Evolutionary conservation across 805 yeast genomes (phyloP), one percentile per base, ranked within the genome.

Genomic region (Teunomyces tritomae): DNA sequence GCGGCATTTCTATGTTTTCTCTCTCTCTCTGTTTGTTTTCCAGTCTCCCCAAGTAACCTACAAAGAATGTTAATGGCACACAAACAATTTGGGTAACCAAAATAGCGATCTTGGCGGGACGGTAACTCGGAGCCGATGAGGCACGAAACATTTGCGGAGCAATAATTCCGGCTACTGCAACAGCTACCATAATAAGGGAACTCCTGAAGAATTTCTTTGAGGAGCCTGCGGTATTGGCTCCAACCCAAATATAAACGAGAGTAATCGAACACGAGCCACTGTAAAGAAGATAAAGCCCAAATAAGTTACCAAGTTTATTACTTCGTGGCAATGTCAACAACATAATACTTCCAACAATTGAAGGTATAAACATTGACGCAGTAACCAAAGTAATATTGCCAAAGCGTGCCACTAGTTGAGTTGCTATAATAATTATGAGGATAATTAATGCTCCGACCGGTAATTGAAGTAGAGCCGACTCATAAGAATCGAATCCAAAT

Each of bases 81-180:
- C 74, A 72, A 0, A 72, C 74, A 35, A 73, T 65, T 43, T 79
- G 77, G 3, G 84, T 74, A 0, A 74, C 79, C 46, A 83, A 61
- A 40, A 82, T 64, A 0, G 82, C 76, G 28, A 80, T 74, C 55
- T 82, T 82, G 7, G 87, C 89, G 8, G 83, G 76, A 11, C 63
- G 68, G 54, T 85, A 87, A 11, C 68, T 62, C 5, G 87, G 87
- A 9, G 78, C 74, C 47, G 78, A 73, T 13, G 68, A 53, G 0
- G 70, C 70, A 52, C 79, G 74, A 68, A 87, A 87, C 14, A 86
- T 74, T 63, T 84, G 86, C 2, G 89, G 87, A 0, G 87, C 88
- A 43, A 82, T 69, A 49, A 85, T 64, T 54, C 83, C 82, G 11
- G 89, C 87, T 39, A 80, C 77, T 35, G 87, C 81, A 60, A 84